Evolutionary conservation across 73 alveolate species (phyloP).

Genomic region (Blepharisma japonicum): DNA sequence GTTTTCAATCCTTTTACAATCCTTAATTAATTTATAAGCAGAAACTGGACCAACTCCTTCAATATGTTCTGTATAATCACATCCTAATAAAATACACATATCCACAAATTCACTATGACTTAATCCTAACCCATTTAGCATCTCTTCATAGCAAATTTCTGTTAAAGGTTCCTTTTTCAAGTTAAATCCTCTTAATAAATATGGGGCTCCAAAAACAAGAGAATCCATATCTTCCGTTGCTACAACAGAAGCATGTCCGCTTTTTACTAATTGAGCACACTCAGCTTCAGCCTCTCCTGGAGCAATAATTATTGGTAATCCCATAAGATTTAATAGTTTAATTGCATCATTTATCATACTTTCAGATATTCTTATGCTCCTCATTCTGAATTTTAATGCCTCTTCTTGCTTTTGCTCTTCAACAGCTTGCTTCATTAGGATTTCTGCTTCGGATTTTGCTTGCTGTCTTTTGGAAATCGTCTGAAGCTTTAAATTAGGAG

Average conservation of each 20-base stretch:
- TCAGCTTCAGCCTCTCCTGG: conserved; percentile 97
- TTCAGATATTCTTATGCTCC: conserved; percentile 67
- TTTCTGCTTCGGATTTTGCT: conserved; percentile 76
- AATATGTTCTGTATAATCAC: conserved; percentile 76
- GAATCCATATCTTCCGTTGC: conserved; percentile 96
- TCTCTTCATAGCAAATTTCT: conserved; percentile 71
- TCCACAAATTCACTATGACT: conserved; percentile 87
- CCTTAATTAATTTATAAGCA: conserved; percentile 72
- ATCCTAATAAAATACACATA: conserved; percentile 87
- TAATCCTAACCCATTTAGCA: conserved; percentile 67
- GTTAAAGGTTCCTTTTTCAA: conserved; percentile 78
- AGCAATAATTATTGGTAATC: conserved; percentile 84
- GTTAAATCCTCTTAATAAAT: conserved; percentile 79
- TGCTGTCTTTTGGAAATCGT: conserved; percentile 70
- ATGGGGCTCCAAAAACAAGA: conserved; percentile 76
- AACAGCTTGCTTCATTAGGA: conserved; percentile 64
- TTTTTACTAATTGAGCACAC: conserved; percentile 81
- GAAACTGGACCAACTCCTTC: conserved; percentile 79
- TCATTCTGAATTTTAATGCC: conserved; percentile 65
- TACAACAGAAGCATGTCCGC: conserved; percentile 80
- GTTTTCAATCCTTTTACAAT: conserved; percentile 66
- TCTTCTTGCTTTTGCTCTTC: conserved; percentile 83
- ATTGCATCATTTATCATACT: conserved; percentile 92
- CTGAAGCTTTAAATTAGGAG: conserved; percentile 86
- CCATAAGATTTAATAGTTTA: conserved; percentile 68